Evolutionary conservation across 768 basidiomycete genomes (phyloP).

Genomic region (Boletus rufocinnamomeus): DNA sequence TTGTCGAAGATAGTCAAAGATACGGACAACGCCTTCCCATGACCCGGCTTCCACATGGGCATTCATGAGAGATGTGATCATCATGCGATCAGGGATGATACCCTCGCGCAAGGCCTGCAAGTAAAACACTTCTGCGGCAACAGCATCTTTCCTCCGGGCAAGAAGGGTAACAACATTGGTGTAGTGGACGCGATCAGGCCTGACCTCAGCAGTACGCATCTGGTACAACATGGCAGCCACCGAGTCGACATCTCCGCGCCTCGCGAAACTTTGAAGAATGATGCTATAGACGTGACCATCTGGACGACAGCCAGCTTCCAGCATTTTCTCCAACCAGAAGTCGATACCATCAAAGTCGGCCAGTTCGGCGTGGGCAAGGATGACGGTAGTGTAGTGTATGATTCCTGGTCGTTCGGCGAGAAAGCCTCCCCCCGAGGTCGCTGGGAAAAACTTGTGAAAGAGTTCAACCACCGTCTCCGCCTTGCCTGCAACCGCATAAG

Average conservation of each 20-base stretch:
- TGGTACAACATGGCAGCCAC: slow-evolving; percentile 53
- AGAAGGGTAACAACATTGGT: slow-evolving; percentile 69
- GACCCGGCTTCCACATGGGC: slow-evolving; percentile 80
- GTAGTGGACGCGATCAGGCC: slow-evolving; percentile 56
- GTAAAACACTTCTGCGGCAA: slow-evolving; percentile 68
- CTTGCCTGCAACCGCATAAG: slow-evolving; percentile 51
- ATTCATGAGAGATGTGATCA: slow-evolving; percentile 76
- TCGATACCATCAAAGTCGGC: slow-evolving; percentile 52
- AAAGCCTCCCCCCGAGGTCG: slow-evolving; percentile 27
- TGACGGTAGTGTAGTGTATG: slow-evolving; percentile 55
- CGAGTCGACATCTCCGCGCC: slow-evolving; percentile 53
- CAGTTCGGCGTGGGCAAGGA: slow-evolving; percentile 52
- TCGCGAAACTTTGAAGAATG: slow-evolving; percentile 59
- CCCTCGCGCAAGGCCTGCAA: slow-evolving; percentile 62
- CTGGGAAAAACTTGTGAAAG: slow-evolving; percentile 60
- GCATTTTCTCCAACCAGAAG: slow-evolving; percentile 56
- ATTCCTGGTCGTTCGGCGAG: slow-evolving; percentile 42
- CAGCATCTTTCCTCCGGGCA: slow-evolving; percentile 58
- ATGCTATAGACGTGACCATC: slow-evolving; percentile 59
- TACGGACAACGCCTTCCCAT: slow-evolving; percentile 72
- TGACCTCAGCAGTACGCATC: slow-evolving; percentile 56
- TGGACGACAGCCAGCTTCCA: slow-evolving; percentile 49
- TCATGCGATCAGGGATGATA: slow-evolving; percentile 59
- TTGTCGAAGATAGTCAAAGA: slow-evolving; percentile 62
- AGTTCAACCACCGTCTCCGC: slow-evolving; percentile 43